phyloP scores from a whole-genome alignment of 2,329 filamentous ascomycete genomes.

The Tolypocladium nubicola region DNA sequence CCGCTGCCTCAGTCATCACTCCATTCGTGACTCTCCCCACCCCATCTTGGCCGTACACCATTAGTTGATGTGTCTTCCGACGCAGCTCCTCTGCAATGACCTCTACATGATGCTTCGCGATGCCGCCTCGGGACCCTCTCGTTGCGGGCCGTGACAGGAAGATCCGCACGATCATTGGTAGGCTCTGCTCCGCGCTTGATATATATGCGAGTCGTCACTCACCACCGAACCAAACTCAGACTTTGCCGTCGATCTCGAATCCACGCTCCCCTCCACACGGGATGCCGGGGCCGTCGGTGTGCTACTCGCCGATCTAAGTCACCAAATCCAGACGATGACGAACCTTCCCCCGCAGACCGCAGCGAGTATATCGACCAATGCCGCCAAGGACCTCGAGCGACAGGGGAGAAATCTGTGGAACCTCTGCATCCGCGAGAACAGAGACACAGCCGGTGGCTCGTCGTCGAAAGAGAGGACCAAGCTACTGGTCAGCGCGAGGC shows the following conservation, averaged over 20 bases:
- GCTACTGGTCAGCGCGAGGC: constrained; percentile 29
- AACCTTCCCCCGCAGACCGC: constrained; percentile 2
- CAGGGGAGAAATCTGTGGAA: constrained; percentile 58
- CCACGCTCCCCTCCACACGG: constrained; percentile 8
- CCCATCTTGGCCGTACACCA: not conserved
- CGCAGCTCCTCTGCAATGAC: not conserved
- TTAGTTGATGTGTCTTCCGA: not conserved
- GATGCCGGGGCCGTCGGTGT: constrained; percentile 30
- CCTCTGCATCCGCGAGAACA: constrained; percentile 41
- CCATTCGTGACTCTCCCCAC: not conserved
- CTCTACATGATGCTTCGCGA: constrained; percentile 2
- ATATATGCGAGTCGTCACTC: not conserved
- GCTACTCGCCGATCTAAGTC: constrained; percentile 18
- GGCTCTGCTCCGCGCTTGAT: not conserved
- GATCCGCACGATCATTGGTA: constrained; percentile 13
- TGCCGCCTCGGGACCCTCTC: constrained; percentile 10
- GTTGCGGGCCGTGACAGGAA: constrained; percentile 11
- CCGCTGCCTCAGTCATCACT: not conserved
- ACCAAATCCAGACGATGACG: constrained; percentile 14
- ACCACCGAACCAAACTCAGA: constrained; percentile 9
- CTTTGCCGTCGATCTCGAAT: constrained; percentile 15
- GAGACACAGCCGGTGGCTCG: constrained; percentile 9
- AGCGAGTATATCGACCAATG: not conserved
- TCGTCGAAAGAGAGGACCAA: constrained; percentile 11
- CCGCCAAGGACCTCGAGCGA: constrained; percentile 36